Percentiles rank a stretch among this genome's conserved stretches.
phyloP scores from a whole-genome alignment of 1,139 yeast genomes.

The Geotrichum reessii region DNA sequence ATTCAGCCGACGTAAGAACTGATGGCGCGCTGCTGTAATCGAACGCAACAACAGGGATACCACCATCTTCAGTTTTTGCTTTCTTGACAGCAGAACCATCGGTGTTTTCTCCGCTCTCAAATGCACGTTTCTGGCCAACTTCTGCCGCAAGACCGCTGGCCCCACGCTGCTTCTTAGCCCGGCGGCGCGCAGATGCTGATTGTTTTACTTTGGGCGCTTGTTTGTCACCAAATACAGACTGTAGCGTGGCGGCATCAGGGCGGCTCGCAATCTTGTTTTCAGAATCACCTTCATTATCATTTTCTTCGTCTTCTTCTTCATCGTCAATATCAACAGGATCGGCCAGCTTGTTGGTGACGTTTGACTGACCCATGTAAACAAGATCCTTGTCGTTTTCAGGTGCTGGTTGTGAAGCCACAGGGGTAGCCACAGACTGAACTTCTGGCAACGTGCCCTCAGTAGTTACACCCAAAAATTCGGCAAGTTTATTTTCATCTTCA shows the following conservation, averaged over 20 bases:
- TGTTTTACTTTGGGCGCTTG: conserved; percentile 4
- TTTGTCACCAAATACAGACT: not conserved
- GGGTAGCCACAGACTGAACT: not conserved
- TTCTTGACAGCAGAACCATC: conserved; percentile 2
- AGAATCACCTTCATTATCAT: not conserved
- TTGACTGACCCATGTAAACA: conserved; percentile 13
- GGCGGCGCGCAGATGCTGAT: conserved; percentile 4
- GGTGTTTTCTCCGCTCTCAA: not conserved
- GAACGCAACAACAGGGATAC: conserved; percentile 8
- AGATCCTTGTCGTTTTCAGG: conserved; percentile 5
- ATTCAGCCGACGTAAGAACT: conserved; percentile 8
- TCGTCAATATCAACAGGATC: not conserved
- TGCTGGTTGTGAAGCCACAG: not conserved
- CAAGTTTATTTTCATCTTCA: not conserved
- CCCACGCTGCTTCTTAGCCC: conserved; percentile 3
- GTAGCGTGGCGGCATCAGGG: not conserved
- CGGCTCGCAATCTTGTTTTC: not conserved
- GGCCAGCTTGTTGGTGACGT: conserved; percentile 1
- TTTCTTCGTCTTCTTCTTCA: not conserved
- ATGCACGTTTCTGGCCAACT: conserved; percentile 1
- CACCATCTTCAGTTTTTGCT: not conserved
- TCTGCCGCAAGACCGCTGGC: not conserved
- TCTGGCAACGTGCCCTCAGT: not conserved
- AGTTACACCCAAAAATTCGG: not conserved
- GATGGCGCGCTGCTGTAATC: conserved; percentile 16